Evolutionary conservation across 1,139 yeast species (phyloP).

Genomic region (Scheffersomyces cryptocercus): DNA sequence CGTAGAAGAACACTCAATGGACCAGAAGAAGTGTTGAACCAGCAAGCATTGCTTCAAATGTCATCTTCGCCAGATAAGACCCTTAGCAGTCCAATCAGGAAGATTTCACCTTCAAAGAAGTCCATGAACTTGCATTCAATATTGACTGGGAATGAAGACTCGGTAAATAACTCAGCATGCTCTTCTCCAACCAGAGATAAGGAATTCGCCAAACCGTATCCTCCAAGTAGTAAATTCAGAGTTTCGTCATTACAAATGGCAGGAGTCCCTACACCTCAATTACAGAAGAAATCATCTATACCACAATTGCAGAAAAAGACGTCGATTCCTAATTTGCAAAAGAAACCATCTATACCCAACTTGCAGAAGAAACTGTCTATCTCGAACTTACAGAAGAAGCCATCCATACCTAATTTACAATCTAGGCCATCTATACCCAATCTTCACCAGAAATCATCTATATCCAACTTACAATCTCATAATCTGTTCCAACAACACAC

Average conservation of each 20-base stretch:
- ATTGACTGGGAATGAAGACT: not conserved
- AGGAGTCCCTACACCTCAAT: constrained; percentile 24
- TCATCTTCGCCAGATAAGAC: constrained; percentile 2
- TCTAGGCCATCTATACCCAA: constrained; percentile 16
- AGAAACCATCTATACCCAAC: constrained; percentile 13
- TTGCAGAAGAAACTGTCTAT: constrained; percentile 14
- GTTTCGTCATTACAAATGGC: constrained; percentile 37
- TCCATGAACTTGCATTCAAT: constrained; percentile 35
- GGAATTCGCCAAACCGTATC: constrained; percentile 26
- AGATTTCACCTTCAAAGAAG: constrained; percentile 42
- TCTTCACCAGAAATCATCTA: constrained; percentile 16
- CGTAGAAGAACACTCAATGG: constrained; percentile 26
- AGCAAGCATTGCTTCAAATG: constrained; percentile 4
- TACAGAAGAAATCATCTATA: constrained; percentile 15
- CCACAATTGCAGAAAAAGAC: constrained; percentile 18
- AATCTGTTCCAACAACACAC: constrained; percentile 12
- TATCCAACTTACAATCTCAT: constrained; percentile 7
- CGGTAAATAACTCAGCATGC: not conserved
- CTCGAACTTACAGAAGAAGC: constrained; percentile 14
- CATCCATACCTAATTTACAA: constrained; percentile 13
- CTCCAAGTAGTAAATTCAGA: constrained; percentile 27
- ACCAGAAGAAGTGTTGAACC: constrained; percentile 23
- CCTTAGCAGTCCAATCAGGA: constrained; percentile 20
- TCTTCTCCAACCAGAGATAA: constrained; percentile 1
- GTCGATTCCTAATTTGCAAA: constrained; percentile 15